Conservation (phyloP, 352 stramenopile genomes). For the Phytophthora hybrid region DNA sequence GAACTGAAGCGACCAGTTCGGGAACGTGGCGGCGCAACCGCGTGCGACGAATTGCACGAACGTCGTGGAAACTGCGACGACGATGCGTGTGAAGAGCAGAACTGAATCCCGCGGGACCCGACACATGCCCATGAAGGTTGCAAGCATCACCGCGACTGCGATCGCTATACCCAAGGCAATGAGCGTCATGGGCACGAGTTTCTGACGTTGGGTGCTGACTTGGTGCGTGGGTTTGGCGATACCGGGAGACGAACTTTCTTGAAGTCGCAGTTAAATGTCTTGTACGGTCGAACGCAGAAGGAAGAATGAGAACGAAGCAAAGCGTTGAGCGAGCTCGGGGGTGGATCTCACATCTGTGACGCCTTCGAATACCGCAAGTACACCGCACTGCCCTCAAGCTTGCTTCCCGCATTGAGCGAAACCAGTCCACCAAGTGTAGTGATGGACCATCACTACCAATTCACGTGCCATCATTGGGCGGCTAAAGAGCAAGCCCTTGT, state of each 20-base stretch:
- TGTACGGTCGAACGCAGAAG: not conserved
- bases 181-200: slow-evolving; percentile 10
- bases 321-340: not conserved
- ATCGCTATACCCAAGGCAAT: not conserved
- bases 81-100: slow-evolving; percentile 17
- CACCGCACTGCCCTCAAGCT: not conserved
- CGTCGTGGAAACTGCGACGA: not conserved
- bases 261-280: not conserved
- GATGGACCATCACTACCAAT: not conserved
- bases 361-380: not conserved
- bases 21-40: slow-evolving; percentile 36
- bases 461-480: too few species aligned
- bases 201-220: slow-evolving; percentile 13
- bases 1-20: slow-evolving; percentile 49
- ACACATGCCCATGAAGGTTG: slow-evolving; percentile 25
- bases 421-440: not conserved
- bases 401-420: not conserved
- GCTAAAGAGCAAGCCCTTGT: too few species aligned
- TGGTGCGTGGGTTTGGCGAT: not conserved
- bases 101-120: slow-evolving; percentile 7
- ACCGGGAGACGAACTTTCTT: not conserved
- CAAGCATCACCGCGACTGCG: slow-evolving; percentile 11
- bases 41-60: slow-evolving; percentile 19
- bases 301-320: not conserved
- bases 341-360: not conserved